phyloP scores from a whole-genome alignment of 495 filamentous ascomycete species.

The Pyrenula massariospora region DNA sequence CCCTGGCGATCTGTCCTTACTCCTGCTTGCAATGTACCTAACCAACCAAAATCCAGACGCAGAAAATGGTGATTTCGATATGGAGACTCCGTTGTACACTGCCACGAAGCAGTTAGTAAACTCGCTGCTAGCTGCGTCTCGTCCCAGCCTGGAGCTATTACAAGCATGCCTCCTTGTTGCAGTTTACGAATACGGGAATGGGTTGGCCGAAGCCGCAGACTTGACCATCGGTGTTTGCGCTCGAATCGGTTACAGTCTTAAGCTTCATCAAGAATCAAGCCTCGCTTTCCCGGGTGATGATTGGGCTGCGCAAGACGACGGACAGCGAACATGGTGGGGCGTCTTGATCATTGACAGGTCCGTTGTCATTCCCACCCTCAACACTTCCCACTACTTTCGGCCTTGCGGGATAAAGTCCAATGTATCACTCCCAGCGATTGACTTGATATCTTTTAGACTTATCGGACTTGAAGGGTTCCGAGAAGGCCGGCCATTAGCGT shows the following conservation, averaged over 20 bases:
- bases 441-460: not conserved
- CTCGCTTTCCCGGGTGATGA: not conserved
- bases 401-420: not conserved
- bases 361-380: not conserved
- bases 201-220: not conserved
- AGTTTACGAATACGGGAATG: not conserved
- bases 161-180: not conserved
- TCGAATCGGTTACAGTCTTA: not conserved
- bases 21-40: not conserved
- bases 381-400: not conserved
- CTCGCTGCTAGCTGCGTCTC: not conserved
- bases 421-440: not conserved
- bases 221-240: not conserved
- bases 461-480: not conserved
- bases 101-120: not conserved
- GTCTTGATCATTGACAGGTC: not conserved
- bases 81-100: not conserved
- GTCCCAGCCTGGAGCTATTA: not conserved
- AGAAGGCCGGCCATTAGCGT: not conserved
- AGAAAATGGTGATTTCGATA: not conserved
- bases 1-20: not conserved
- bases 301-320: not conserved
- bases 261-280: not conserved
- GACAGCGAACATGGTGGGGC: not conserved
- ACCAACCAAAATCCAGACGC: not conserved